Evolutionary conservation across 2,329 filamentous ascomycete genomes (phyloP), one percentile per base, ranked within the genome.

Genomic region (Dactylellina haptotyla): DNA sequence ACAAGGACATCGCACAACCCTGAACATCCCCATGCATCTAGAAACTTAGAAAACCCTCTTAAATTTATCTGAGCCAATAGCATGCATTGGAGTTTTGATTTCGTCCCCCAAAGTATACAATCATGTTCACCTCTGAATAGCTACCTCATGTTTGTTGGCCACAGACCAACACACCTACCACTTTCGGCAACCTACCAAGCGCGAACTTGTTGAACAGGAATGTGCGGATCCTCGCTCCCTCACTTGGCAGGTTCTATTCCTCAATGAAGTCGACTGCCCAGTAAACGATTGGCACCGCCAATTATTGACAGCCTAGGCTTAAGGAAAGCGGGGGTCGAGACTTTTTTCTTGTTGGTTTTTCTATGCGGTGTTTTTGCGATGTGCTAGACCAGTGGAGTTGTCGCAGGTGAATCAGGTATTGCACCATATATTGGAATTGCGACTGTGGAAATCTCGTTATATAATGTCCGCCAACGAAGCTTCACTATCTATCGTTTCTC

Each of bases 211-310:
- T 53, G 23, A 73, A 73, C 8, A 66, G 69, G 69, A 73, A 73
- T 73, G 69, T 73, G 54, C 16, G 48, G 61, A 56, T 43, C 54
- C 48, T 62, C 46, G 48, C 46, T 65, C 54, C 61, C 54, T 57
- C 48, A 46, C 54, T 66, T 66, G 61, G 69, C 61, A 73, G 69
- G 69, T 73, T 72, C 50, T 25, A 66, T 51, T 61, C 39, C 57
- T 54, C 54, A 32, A 32, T 28, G 26, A 61, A 66, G 50, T 45
- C 43, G 26, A 26, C 48, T 53, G 56, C 54, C 69, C 45, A 66
- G 61, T 62, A 56, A 64, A 65, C 43, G 69, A 73, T 73, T 73
- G 61, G 61, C 69, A 61, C 62, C 56, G 69, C 69, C 53, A 73
- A 73, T 65, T 45, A 41, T 61, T 73, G 69, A 73, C 69, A 73